phyloP scores from a whole-genome alignment of 768 basidiomycete genomes.

The Trametopsis cervina region DNA sequence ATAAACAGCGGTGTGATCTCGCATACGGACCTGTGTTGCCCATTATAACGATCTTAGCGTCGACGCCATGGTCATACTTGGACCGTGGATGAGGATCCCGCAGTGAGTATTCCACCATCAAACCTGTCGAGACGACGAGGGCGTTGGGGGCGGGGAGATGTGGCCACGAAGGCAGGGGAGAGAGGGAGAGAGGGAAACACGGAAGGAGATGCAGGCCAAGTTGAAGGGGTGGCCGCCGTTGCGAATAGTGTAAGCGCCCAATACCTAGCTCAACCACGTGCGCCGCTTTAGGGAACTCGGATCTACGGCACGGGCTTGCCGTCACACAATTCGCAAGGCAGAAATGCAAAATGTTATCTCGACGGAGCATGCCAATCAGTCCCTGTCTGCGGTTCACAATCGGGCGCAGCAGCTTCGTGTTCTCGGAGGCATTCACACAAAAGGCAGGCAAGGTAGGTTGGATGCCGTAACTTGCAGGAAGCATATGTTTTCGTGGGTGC shows the following conservation, averaged over 20 bases:
- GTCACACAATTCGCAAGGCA: background rate
- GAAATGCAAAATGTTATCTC: conserved; percentile 7
- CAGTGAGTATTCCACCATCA: conserved; percentile 52
- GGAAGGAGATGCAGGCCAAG: conserved; percentile 23
- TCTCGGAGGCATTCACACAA: conserved; percentile 1
- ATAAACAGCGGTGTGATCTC: background rate
- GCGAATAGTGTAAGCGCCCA: conserved; percentile 20
- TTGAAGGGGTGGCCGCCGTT: conserved; percentile 24
- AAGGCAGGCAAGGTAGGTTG: conserved; percentile 3
- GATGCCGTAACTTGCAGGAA: conserved; percentile 22
- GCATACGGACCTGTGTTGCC: conserved; percentile 56
- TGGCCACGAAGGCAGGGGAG: conserved; percentile 10
- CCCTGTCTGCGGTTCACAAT: background rate
- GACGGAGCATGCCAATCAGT: conserved; percentile 9
- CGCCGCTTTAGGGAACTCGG: conserved; percentile 14
- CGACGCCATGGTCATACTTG: conserved; percentile 77
- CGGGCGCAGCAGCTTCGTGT: background rate
- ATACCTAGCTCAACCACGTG: conserved; percentile 17
- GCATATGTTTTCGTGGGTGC: conserved; percentile 28
- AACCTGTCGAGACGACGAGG: conserved; percentile 20
- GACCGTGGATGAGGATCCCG: conserved; percentile 63
- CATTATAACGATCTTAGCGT: conserved; percentile 95
- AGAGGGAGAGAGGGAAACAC: conserved; percentile 25
- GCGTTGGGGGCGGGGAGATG: conserved; percentile 42
- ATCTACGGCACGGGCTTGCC: conserved; percentile 12